A percentile compares a stretch with the other conserved stretches of the same genome.
Evolutionary conservation across 805 yeast species (phyloP).

Genomic region (Saccharomycopsis sp.): DNA sequence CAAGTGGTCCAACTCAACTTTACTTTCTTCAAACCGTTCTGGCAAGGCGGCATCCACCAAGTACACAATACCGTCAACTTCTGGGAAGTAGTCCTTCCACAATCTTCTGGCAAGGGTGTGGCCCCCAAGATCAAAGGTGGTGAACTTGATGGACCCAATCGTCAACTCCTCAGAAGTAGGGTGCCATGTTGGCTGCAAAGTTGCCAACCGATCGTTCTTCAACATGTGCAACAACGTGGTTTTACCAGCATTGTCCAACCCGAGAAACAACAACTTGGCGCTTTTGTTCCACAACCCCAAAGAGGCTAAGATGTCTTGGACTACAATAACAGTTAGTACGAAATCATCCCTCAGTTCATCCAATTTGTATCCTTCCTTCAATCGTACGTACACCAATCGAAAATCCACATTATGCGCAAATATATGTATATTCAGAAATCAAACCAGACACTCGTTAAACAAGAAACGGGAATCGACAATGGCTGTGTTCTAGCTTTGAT

Average conservation of each 20-base stretch:
- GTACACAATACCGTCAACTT: constrained; percentile 94
- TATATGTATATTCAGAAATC: too few species aligned
- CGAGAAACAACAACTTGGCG: constrained; percentile 90
- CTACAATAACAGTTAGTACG: constrained; percentile 22
- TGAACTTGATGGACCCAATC: constrained; percentile 91
- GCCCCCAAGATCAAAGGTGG: constrained; percentile 98
- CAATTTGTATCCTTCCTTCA: constrained; percentile 14
- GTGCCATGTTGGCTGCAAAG: constrained; percentile 95
- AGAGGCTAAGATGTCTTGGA: constrained; percentile 69
- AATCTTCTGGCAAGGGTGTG: constrained; percentile 98
- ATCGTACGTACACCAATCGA: constrained; percentile 35
- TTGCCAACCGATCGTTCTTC: constrained; percentile 93
- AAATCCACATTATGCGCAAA: constrained; percentile 42
- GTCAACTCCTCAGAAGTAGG: constrained; percentile 98
- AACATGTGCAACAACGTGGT: constrained; percentile 82
- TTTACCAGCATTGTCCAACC: constrained; percentile 97
- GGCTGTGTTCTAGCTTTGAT: too few species aligned
- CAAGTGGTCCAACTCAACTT: constrained; percentile 88
- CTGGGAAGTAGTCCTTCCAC: constrained; percentile 99
- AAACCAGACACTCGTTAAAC: too few species aligned
- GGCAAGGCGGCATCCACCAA: constrained; percentile 96
- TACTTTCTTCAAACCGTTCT: constrained; percentile 89
- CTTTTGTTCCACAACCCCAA: constrained; percentile 88
- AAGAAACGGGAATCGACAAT: too few species aligned
- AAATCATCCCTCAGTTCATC: too few species aligned